phyloP scores from a whole-genome alignment of 1,139 yeast species.

The Pichia sp. region DNA sequence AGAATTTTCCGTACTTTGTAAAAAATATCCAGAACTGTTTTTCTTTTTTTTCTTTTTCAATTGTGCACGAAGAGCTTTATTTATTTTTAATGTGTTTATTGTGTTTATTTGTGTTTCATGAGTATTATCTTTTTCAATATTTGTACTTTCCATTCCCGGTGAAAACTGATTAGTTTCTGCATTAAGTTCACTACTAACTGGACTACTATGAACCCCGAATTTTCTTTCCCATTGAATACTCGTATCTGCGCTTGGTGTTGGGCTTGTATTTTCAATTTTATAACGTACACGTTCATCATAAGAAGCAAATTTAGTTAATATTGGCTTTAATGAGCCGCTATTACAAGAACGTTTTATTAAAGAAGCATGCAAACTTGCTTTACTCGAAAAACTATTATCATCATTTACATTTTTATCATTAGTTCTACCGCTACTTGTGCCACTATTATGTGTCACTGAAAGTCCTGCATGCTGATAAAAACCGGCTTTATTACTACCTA shows the following conservation, averaged over 20 bases:
- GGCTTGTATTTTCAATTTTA: not conserved
- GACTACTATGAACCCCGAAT: constrained; percentile 5
- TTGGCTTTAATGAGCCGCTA: not conserved
- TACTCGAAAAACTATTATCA: not conserved
- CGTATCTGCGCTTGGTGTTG: too few species aligned
- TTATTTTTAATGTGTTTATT: not conserved
- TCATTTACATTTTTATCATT: not conserved
- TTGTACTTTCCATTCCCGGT: not conserved
- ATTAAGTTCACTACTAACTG: too few species aligned
- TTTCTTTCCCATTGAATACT: constrained; percentile 9
- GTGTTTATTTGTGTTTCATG: not conserved
- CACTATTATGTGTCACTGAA: too few species aligned
- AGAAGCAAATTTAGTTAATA: not conserved
- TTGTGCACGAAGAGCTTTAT: too few species aligned
- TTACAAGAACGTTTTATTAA: not conserved
- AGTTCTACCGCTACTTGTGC: too few species aligned
- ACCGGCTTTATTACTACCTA: constrained; percentile 3
- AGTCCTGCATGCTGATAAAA: constrained; percentile 5
- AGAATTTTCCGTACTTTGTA: not conserved
- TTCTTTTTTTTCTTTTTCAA: not conserved
- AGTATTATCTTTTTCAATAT: too few species aligned
- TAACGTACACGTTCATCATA: not conserved
- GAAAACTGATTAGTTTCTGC: not conserved
- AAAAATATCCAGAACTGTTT: not conserved
- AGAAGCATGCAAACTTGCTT: not conserved